Conservation (phyloP, 2,329 filamentous ascomycete species). For the Myrmaecium sp. region DNA sequence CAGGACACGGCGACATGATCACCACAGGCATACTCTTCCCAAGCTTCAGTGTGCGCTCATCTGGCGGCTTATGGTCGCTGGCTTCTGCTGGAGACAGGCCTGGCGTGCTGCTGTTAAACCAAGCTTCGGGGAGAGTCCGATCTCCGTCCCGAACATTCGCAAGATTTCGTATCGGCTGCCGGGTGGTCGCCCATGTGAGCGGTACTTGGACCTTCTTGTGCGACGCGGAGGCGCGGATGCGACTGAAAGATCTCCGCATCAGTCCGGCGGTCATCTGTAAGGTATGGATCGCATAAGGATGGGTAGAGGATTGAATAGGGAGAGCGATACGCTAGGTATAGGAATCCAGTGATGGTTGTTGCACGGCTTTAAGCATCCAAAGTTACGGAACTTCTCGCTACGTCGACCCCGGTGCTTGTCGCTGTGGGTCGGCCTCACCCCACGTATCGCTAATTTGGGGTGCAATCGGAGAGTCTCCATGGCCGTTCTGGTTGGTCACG, state of each 20-base stretch:
- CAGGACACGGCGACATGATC: background rate
- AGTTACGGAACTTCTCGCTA: too few relatives aligned
- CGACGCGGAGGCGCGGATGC: slow-evolving; percentile 13
- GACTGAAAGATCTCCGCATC: slow-evolving; percentile 28
- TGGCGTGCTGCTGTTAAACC: slow-evolving; percentile 26
- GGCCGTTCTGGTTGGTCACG: too few relatives aligned
- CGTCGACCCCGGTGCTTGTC: too few relatives aligned
- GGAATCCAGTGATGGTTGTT: too few relatives aligned
- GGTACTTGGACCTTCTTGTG: too few relatives aligned
- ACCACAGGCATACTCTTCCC: slow-evolving; percentile 35
- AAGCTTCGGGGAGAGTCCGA: slow-evolving; percentile 20
- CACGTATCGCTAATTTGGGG: too few relatives aligned
- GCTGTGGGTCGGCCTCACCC: too few relatives aligned
- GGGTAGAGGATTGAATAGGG: too few relatives aligned
- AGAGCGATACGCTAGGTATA: too few relatives aligned
- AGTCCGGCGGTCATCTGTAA: slow-evolving; percentile 25
- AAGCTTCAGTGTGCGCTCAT: slow-evolving; percentile 43
- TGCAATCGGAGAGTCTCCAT: too few relatives aligned
- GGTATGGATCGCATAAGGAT: too few relatives aligned
- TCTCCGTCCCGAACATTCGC: slow-evolving; percentile 16
- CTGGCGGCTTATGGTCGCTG: slow-evolving; percentile 27
- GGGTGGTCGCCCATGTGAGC: background rate
- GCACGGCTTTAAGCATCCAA: too few relatives aligned
- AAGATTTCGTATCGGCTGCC: slow-evolving; percentile 7
- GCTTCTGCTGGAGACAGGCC: slow-evolving; percentile 9